Base-by-base conservation (phyloP, 2,329 filamentous ascomycete species). In the Xylariaceae sp. region DNA sequence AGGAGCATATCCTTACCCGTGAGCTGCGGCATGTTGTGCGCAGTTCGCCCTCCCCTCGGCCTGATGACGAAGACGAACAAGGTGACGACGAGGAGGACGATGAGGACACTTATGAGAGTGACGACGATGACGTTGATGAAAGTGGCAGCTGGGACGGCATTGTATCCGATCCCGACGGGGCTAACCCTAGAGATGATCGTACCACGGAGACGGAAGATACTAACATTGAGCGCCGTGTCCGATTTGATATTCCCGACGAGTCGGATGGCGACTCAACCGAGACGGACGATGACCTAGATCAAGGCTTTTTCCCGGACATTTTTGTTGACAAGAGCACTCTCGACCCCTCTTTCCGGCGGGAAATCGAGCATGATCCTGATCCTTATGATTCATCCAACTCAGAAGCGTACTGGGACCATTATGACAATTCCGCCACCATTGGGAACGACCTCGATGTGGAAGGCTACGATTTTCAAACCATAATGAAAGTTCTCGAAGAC, bases 291-390 rank as follows among this genome's bases (percentile, higher is more conserved):
- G 82, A 86, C 60, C 74, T 81, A 44, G 81, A 84, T 57, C 83
- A 85, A 50, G 65, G 60, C 60, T 83, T 91, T 61, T 91, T 91
- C 59, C 88, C 89, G 1, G 86, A 92, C 69, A 86, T 93, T 56
- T 93, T 93, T 71, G 79, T 93, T 54, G 85, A 89, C 48, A 89
- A 92, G 72, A 88, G 85, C 67, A 81, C 84, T 16, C 79, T 93
- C 4, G 89, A 91, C 65, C 87, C 89, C 5, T 81, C 81, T 49
- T 86, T 93, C 67, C 88, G 89, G 61, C 83, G 84, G 42, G 86
- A 90, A 74, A 88, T 93, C 61, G 89, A 92, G 69, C 81, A 83
- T 60, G 86, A 90, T 61, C 75, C 77, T n/a, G 79, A 80, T 48
- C 64, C 65, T 2, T 77, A 83, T 48, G 82, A 85, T 57, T 82